phyloP scores from a whole-genome alignment of 495 filamentous ascomycete genomes.

The Tuber indicum region DNA sequence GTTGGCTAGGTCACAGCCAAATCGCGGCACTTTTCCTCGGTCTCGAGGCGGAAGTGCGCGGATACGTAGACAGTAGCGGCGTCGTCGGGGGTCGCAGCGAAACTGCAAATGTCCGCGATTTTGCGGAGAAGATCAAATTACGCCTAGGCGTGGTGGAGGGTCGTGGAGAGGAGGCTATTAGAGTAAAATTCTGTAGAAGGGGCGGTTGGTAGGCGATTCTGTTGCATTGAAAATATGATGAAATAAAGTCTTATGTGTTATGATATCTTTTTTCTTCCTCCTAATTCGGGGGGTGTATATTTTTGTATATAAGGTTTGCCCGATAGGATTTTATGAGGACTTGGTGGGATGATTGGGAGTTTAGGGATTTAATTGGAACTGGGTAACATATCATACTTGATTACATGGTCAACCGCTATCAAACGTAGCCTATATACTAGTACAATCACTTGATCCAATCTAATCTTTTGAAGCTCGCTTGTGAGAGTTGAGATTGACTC shows the following conservation, averaged over 20 bases:
- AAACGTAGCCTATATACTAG: not conserved
- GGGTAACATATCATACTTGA: not conserved
- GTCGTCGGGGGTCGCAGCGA: constrained; percentile 18
- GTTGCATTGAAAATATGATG: not conserved
- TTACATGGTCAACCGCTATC: not conserved
- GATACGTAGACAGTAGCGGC: constrained; percentile 19
- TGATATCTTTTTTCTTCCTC: not conserved
- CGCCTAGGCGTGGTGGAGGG: constrained; percentile 20
- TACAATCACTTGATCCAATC: not conserved
- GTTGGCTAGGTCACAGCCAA: constrained; percentile 30
- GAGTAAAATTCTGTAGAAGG: not conserved
- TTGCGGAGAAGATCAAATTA: constrained; percentile 33
- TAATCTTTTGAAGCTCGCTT: not conserved
- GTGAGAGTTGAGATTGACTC: not conserved
- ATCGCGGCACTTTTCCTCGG: constrained; percentile 26
- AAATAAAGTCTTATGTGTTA: not conserved
- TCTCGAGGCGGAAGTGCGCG: constrained; percentile 22
- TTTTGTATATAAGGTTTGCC: not conserved
- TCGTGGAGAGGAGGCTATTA: constrained; percentile 7
- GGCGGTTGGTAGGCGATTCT: not conserved
- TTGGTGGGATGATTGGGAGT: not conserved
- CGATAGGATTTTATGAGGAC: not conserved
- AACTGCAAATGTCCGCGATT: constrained; percentile 12
- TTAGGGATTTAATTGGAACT: not conserved
- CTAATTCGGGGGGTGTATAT: not conserved